Evolutionary conservation across 2,329 filamentous ascomycete species (phyloP).

Genomic region (Pseudogymnoascus sp.): DNA sequence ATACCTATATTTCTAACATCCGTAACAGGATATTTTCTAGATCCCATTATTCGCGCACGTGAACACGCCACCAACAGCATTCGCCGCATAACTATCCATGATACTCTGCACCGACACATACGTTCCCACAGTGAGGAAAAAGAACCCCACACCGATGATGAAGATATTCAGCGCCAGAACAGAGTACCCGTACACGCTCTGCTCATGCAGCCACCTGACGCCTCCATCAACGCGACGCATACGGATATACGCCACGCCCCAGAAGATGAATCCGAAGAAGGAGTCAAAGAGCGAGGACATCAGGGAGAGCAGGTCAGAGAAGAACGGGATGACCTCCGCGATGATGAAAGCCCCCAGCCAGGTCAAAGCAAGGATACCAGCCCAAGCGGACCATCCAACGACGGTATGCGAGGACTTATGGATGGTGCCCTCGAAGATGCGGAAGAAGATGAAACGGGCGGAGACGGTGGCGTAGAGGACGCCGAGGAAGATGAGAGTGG

Average conservation of each 20-base stretch:
- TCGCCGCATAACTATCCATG: conserved; percentile 61
- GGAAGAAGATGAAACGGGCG: conserved; percentile 87
- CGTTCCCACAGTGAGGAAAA: conserved; percentile 76
- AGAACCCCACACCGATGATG: conserved; percentile 69
- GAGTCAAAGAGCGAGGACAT: conserved; percentile 90
- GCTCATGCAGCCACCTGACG: conserved; percentile 33
- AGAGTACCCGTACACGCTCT: conserved; percentile 37
- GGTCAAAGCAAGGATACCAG: conserved; percentile 62
- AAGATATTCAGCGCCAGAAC: conserved; percentile 62
- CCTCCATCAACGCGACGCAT: conserved; percentile 64
- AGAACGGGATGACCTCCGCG: conserved; percentile 89
- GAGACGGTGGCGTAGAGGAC: conserved; percentile 88
- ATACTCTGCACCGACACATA: conserved; percentile 73
- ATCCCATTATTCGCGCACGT: conserved; percentile 65
- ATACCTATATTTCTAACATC: not conserved
- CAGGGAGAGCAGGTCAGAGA: conserved; percentile 63
- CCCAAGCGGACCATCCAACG: conserved; percentile 75
- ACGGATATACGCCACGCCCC: conserved; percentile 73
- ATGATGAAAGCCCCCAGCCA: conserved; percentile 93
- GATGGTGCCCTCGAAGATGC: conserved; percentile 69
- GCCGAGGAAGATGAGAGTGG: conserved; percentile 86
- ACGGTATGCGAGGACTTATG: conserved; percentile 79
- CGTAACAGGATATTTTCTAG: conserved; percentile 28
- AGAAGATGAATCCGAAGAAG: conserved; percentile 95
- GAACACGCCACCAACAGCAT: conserved; percentile 65